Evolutionary conservation across 2,329 filamentous ascomycete genomes (phyloP).

Genomic region (Trichocomaceae sp.): DNA sequence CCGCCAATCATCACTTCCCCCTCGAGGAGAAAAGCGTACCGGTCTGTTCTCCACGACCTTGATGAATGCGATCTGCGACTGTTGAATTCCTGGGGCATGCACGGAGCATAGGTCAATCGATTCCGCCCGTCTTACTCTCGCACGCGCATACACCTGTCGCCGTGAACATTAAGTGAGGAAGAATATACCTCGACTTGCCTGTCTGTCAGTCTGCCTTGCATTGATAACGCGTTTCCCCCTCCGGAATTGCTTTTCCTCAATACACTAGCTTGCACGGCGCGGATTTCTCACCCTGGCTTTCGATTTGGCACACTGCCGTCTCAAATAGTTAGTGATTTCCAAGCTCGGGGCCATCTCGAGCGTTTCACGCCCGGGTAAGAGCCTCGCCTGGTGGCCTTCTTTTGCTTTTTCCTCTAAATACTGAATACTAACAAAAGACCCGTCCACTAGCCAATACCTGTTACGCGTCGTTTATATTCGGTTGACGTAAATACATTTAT

Average conservation of each 20-base stretch:
- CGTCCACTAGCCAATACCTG: not conserved
- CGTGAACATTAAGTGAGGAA: conserved; percentile 6
- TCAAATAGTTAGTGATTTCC: conserved; percentile 5
- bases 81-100: conserved; percentile 37
- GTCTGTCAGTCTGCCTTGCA: not conserved
- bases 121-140: conserved; percentile 13
- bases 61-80: conserved; percentile 32
- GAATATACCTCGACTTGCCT: conserved; percentile 3
- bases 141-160: conserved; percentile 9
- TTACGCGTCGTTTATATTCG: not conserved
- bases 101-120: conserved; percentile 34
- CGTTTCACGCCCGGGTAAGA: not conserved
- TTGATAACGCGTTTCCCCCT: conserved; percentile 1
- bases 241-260: not conserved
- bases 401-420: not conserved
- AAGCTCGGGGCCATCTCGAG: not conserved
- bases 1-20: conserved; percentile 25
- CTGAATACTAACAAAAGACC: not conserved
- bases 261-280: conserved; percentile 1
- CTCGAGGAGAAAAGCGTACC: not conserved
- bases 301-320: not conserved
- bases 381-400: not conserved
- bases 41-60: conserved; percentile 21
- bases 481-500: conserved; percentile 13
- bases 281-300: conserved; percentile 2